A percentile compares a stretch with the other conserved stretches of the same genome.
phyloP scores from a whole-genome alignment of 331 rosid species.

The Quercus phellos region DNA sequence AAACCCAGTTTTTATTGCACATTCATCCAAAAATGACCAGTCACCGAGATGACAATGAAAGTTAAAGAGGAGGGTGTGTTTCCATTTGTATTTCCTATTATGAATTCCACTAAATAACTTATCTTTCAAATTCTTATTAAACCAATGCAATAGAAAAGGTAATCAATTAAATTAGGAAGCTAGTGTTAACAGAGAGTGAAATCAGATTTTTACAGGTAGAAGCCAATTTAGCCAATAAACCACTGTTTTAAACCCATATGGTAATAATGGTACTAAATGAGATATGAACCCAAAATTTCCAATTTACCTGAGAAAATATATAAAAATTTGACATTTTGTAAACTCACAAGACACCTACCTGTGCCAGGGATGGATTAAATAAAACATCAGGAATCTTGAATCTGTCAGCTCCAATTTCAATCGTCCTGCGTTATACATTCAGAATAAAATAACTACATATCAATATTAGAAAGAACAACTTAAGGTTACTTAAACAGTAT shows the following conservation, averaged over 20 bases:
- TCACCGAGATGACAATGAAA: too few relatives aligned
- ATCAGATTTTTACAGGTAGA: background rate
- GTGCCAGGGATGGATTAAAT: conserved; percentile 78
- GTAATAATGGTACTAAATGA: background rate
- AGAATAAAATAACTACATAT: background rate
- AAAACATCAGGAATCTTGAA: conserved; percentile 96
- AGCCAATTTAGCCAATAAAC: background rate
- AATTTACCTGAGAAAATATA: background rate
- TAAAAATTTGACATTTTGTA: conserved; percentile 3
- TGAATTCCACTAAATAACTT: background rate
- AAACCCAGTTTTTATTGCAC: background rate
- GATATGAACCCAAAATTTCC: background rate
- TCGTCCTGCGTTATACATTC: conserved; percentile 51
- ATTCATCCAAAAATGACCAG: background rate
- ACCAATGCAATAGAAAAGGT: background rate
- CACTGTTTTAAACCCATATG: background rate
- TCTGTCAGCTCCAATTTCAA: conserved; percentile 96
- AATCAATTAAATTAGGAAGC: background rate
- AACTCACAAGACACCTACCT: conserved; percentile 46
- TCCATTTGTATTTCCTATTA: background rate
- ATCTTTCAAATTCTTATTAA: background rate
- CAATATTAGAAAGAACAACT: conserved; percentile 1
- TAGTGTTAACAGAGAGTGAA: too few relatives aligned
- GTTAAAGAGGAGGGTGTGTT: too few relatives aligned
- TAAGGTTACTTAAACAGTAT: background rate